Evolutionary conservation across 139 green algal species (phyloP).

Genomic region (Spirogloea muscicola): DNA sequence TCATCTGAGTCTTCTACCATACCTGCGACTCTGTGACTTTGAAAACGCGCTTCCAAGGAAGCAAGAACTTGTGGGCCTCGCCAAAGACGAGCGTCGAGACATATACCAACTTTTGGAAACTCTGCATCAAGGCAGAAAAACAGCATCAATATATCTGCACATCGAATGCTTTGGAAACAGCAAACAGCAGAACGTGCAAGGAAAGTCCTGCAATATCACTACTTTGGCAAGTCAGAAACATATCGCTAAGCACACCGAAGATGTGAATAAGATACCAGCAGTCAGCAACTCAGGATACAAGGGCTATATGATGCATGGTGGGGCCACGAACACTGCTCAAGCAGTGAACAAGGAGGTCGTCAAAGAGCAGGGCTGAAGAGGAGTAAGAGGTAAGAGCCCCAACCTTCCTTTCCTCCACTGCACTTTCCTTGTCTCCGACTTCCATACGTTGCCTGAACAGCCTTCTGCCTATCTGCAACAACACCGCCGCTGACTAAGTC

Average conservation of each 20-base stretch:
- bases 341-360: not conserved
- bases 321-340: no score
- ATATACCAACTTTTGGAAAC: conserved; percentile 97
- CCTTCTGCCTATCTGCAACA: conserved; percentile 61
- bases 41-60: conserved; percentile 90
- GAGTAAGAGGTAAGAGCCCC: not conserved
- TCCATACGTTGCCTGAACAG: conserved; percentile 72
- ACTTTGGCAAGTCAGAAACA: no score
- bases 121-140: conserved; percentile 33
- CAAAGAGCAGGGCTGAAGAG: not conserved
- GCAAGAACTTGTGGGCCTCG: conserved; percentile 74
- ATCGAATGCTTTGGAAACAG: no score
- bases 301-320: no score
- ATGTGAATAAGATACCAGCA: no score
- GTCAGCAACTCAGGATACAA: no score
- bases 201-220: no score
- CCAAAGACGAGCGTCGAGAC: conserved; percentile 69
- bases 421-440: conserved; percentile 43
- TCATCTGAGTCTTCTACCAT: no score
- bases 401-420: conserved; percentile 40
- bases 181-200: no score
- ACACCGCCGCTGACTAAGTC: not conserved
- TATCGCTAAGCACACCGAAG: no score
- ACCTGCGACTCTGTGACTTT: conserved; percentile 76
- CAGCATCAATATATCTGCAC: no score